phyloP scores from a whole-genome alignment of 163 green algal species.

The Trebouxiophyceae sp. region DNA sequence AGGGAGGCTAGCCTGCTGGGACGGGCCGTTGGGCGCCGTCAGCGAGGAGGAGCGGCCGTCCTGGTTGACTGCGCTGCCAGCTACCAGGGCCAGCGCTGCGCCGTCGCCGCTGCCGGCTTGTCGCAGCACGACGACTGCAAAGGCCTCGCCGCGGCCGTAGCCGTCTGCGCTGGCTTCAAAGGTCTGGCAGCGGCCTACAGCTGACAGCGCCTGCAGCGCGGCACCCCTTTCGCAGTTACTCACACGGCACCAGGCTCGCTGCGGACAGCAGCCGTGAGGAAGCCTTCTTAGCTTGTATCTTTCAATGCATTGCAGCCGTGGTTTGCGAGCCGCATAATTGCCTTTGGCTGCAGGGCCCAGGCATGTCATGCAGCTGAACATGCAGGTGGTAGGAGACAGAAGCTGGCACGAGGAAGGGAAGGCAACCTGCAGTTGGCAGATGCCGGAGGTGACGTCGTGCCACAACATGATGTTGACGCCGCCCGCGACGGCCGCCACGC shows the following conservation, averaged over 20 bases:
- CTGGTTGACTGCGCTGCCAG: constrained; percentile 36
- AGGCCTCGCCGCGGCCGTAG: constrained; percentile 42
- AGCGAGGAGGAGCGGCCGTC: constrained; percentile 75
- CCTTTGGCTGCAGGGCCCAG: too few relatives aligned
- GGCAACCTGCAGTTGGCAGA: constrained; percentile 42
- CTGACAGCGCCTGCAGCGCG: constrained; percentile 48
- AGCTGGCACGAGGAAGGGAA: too few relatives aligned
- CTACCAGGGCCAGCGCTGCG: not conserved
- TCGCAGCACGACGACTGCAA: constrained; percentile 11
- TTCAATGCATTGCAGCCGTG: too few relatives aligned
- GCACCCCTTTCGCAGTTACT: too few relatives aligned
- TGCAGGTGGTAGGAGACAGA: too few relatives aligned
- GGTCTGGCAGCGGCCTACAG: constrained; percentile 43
- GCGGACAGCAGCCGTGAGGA: too few relatives aligned
- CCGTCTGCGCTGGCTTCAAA: constrained; percentile 41
- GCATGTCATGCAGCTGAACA: too few relatives aligned
- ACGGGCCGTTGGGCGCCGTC: constrained; percentile 61
- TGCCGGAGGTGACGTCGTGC: constrained; percentile 29
- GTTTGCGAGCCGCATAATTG: too few relatives aligned
- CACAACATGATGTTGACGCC: constrained; percentile 30
- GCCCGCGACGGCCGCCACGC: constrained; percentile 7
- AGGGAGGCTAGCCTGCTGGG: too few relatives aligned
- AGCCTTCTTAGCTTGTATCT: too few relatives aligned
- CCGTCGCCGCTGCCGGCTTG: not conserved
- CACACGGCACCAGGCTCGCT: not conserved